A percentile compares a stretch with the other conserved stretches of the same genome.
These are phyloP conservation scores for Hypoxylon sp. DNA, from an alignment of 2,329 filamentous ascomycete species.

Conservation along the genomic window DNA sequence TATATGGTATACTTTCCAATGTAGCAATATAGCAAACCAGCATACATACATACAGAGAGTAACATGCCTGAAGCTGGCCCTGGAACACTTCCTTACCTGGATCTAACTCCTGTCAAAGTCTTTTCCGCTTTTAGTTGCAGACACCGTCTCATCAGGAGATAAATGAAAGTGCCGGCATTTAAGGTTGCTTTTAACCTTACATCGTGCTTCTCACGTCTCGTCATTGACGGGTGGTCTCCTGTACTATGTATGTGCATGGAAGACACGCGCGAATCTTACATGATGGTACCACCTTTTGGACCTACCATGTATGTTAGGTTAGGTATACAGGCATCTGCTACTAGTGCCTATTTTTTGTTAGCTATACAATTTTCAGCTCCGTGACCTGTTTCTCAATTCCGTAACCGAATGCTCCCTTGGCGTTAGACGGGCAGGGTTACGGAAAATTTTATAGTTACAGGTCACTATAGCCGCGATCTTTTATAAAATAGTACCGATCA, in stretches of 20 bases:
- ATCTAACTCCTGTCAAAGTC: constrained; percentile 29
- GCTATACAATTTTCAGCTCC: constrained; percentile 28
- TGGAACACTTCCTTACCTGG: constrained; percentile 21
- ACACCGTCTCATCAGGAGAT: constrained; percentile 30
- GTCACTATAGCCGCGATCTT: constrained; percentile 17
- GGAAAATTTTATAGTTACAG: constrained; percentile 10
- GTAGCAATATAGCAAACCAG: constrained; percentile 19
- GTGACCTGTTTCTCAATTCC: constrained; percentile 25
- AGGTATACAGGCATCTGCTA: background rate
- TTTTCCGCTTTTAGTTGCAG: constrained; percentile 32
- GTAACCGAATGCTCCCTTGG: constrained; percentile 27
- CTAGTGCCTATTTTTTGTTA: constrained; percentile 19
- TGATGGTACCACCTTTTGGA: constrained; percentile 21
- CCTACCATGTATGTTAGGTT: background rate
- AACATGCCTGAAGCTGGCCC: constrained; percentile 15
- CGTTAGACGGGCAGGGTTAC: constrained; percentile 10
- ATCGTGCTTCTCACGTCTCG: constrained; percentile 9
- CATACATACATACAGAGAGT: constrained; percentile 14
- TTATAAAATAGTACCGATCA: constrained; percentile 20
- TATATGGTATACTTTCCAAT: constrained; percentile 22
- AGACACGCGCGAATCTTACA: constrained; percentile 30
- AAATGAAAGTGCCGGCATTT: constrained; percentile 27
- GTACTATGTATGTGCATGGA: constrained; percentile 12
- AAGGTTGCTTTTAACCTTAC: constrained; percentile 31
- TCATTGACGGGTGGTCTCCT: constrained; percentile 10